A percentile compares a stretch with the other conserved stretches of the same genome.
These are phyloP conservation scores for Amanita inopinata DNA, from an alignment of 768 basidiomycete genomes.

Conservation along the genomic window DNA sequence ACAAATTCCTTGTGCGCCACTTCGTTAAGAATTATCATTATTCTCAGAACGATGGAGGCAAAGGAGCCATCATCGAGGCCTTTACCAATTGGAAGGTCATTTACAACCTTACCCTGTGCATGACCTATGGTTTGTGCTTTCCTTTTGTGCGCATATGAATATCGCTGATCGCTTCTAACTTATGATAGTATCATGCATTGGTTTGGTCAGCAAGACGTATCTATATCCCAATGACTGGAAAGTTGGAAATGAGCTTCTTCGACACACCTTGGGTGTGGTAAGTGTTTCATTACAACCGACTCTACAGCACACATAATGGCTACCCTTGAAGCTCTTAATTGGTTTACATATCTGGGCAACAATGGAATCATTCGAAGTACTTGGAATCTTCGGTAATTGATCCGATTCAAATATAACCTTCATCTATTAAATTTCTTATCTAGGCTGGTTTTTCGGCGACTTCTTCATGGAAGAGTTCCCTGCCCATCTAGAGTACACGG, in stretches of 20 bases:
- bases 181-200: conserved; percentile 65
- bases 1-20: conserved; percentile 87
- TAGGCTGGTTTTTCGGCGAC: conserved; percentile 98
- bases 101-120: conserved; percentile 88
- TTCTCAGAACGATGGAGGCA: conserved; percentile 52
- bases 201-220: conserved; percentile 88
- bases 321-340: conserved; percentile 53
- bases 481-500: conserved; percentile 84
- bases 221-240: conserved; percentile 76
- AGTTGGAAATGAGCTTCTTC: conserved; percentile 75
- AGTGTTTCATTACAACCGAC: conserved; percentile 22
- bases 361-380: conserved; percentile 81
- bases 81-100: conserved; percentile 92
- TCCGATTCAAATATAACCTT: neutral
- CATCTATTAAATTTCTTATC: neutral
- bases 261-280: conserved; percentile 84
- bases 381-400: conserved; percentile 76
- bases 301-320: neutral
- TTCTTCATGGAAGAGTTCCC: conserved; percentile 96
- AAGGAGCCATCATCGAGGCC: conserved; percentile 83
- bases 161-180: conserved; percentile 5
- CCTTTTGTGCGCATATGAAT: neutral
- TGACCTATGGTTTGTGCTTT: conserved; percentile 72
- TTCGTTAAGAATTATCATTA: conserved; percentile 95
- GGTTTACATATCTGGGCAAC: conserved; percentile 89